Percentiles rank a stretch among this genome's conserved stretches.
phyloP scores from a whole-genome alignment of 257 asterid genomes.

The Hygrophila difformis region DNA sequence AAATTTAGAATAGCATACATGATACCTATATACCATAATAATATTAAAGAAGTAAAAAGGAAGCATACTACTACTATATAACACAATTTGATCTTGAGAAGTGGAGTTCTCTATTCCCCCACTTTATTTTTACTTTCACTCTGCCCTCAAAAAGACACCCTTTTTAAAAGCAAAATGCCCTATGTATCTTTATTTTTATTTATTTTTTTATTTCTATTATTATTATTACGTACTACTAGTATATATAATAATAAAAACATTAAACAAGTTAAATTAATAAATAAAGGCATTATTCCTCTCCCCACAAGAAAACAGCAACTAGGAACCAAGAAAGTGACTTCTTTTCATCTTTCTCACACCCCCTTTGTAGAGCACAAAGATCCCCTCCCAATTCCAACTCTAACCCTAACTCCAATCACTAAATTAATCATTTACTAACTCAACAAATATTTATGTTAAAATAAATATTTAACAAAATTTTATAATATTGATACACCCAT shows the following conservation, averaged over 20 bases:
- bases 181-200: constrained; percentile 45
- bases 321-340: constrained; percentile 64
- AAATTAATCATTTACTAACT: too few species aligned
- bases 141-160: constrained; percentile 59
- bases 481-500: too few species aligned
- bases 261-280: not conserved
- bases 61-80: too few species aligned
- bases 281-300: constrained; percentile 41
- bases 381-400: not conserved
- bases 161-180: constrained; percentile 49
- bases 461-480: too few species aligned
- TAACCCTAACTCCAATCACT: not conserved
- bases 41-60: not conserved
- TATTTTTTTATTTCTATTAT: too few species aligned
- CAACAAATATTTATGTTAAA: too few species aligned
- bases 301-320: constrained; percentile 65
- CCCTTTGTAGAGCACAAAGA: constrained; percentile 56
- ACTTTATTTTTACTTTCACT: constrained; percentile 40
- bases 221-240: too few species aligned
- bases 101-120: constrained; percentile 68
- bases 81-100: constrained; percentile 25
- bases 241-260: constrained; percentile 28
- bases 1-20: too few species aligned
- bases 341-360: constrained; percentile 51
- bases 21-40: too few species aligned